Base-by-base conservation (phyloP, 257 asterid genomes). In the Nicotiana noctiflora region DNA sequence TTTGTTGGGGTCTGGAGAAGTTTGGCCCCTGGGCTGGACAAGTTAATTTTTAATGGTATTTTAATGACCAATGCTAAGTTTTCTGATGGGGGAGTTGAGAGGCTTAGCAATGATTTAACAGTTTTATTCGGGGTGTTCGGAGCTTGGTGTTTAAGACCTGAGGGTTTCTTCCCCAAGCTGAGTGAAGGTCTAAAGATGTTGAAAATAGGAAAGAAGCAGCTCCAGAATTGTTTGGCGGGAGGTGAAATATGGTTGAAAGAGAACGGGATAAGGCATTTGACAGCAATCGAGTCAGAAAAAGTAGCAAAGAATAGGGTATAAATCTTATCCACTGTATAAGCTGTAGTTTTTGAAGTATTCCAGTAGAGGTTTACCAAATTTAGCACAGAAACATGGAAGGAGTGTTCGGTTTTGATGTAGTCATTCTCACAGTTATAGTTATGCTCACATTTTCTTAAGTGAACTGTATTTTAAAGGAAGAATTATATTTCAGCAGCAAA, bases 161-260 rank as follows among this genome's bases (percentile, higher is more conserved):
- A 96, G 88, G 99, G 98, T 76, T 96, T 94, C 89, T 96, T 96
- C 80, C 98, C 98, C 44, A 92, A 89, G 81, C 79, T 87, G 56
- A 86, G 84, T 17, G 97, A 91, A 68, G 92, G 97, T 77, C 64
- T 96, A 89, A 92, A 94, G 92, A 75, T 96, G 87, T 81, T 96
- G 87, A 87, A 77, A 83, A 82, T 89, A 81, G 93, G 86, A 9
- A 90, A 86, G 60, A 87, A 85, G 59, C 87, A 87, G 74, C 76
- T 87, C 82, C 87, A 87, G 76, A 88, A 77, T 81, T 82, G 82
- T 74, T 82, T 90, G 89, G 87, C 86, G 64, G 93, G 86, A 55
- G 97, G 91, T 2, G 92, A 92, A 80, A 87, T 88, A 86, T 90
- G 96, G 96, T 81, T 90, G 37, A 92, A 88, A 82, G 98, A 96